A percentile compares a stretch with the other conserved stretches of the same genome.
Conservation (phyloP, 768 basidiomycete genomes). For the Pisolithus tinctorius region DNA sequence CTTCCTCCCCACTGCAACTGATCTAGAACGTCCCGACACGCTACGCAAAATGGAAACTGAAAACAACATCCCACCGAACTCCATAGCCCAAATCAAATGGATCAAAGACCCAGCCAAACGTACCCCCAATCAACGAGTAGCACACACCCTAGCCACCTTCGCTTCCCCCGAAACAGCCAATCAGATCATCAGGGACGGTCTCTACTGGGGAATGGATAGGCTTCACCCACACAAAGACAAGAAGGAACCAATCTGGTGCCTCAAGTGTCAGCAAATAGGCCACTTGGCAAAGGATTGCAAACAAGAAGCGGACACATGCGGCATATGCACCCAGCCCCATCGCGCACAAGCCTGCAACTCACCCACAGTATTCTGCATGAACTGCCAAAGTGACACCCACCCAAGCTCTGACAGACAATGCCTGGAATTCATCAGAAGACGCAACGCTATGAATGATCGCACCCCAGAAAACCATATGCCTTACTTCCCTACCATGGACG, state of each 20-base stretch:
- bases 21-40: no score
- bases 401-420: conserved; percentile 5
- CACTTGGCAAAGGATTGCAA: conserved; percentile 1
- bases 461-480: conserved; percentile 5
- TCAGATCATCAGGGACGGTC: no score
- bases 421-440: conserved; percentile 3
- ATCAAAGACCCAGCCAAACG: no score
- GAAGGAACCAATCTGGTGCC: neutral
- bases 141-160: no score
- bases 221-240: neutral
- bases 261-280: neutral
- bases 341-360: neutral
- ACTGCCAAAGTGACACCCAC: neutral
- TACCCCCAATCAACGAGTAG: no score
- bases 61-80: no score
- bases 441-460: neutral
- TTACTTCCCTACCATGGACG: conserved; percentile 7
- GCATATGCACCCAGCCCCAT: neutral
- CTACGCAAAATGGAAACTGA: no score
- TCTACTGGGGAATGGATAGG: no score
- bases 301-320: neutral
- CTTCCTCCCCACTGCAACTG: no score
- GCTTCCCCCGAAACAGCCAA: no score
- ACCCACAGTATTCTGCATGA: neutral
- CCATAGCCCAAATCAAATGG: no score